These are phyloP conservation scores for Acacia melanoxylon DNA, from an alignment of 306 rosid species.

Conservation along the genomic window DNA sequence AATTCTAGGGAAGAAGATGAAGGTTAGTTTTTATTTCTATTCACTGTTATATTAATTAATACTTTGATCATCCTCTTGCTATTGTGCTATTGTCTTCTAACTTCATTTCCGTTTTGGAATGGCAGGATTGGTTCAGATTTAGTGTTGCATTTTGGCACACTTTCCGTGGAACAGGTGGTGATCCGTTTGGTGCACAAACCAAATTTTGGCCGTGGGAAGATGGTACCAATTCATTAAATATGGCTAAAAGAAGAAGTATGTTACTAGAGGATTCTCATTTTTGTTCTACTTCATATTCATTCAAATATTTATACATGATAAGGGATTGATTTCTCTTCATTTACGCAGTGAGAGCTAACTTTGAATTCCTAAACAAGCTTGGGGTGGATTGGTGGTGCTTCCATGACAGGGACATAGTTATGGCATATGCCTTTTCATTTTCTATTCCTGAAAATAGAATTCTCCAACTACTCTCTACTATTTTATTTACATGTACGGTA, in stretches of 20 bases:
- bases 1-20: conserved; percentile 93
- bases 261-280: not conserved
- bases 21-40: conserved; percentile 54
- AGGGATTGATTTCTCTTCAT: not conserved
- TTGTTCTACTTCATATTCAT: conserved; percentile 17
- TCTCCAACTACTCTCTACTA: conserved; percentile 14
- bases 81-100: conserved; percentile 23
- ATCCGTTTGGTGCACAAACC: conserved; percentile 90
- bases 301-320: not conserved
- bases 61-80: not conserved
- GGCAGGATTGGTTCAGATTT: conserved; percentile 93
- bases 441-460: not conserved
- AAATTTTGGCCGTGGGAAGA: conserved; percentile 98
- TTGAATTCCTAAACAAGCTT: no score
- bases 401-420: no score
- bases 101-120: not conserved
- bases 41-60: not conserved
- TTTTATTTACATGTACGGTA: not conserved
- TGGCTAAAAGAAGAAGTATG: conserved; percentile 97
- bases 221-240: conserved; percentile 84
- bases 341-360: no score
- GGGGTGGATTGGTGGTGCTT: no score
- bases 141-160: conserved; percentile 99
- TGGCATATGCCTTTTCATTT: no score
- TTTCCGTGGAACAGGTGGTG: conserved; percentile 90